Conservation (phyloP, 768 basidiomycete genomes). For the Suillus placidus region DNA sequence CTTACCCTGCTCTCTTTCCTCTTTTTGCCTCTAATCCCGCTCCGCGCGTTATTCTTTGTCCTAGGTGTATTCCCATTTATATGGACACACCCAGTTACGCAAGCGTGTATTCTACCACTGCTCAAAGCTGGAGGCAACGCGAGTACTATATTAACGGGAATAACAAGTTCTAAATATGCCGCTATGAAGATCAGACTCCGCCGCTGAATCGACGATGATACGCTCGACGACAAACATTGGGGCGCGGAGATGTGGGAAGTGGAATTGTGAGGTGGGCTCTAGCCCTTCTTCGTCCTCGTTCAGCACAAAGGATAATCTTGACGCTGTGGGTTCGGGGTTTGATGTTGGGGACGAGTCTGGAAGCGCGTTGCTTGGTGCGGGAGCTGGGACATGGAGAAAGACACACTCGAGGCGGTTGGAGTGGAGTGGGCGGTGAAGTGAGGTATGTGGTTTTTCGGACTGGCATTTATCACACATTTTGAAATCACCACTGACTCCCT, state of each 20-base stretch:
- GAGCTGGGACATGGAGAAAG: conserved; percentile 40
- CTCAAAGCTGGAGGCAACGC: conserved; percentile 18
- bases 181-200: conserved; percentile 21
- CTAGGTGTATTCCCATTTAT: conserved; percentile 31
- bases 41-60: not conserved
- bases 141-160: not conserved
- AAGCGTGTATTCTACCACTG: conserved; percentile 30
- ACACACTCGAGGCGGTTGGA: conserved; percentile 56
- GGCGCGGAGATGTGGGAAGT: conserved; percentile 64
- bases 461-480: not conserved
- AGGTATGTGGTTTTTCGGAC: conserved; percentile 47
- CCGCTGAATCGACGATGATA: conserved; percentile 62
- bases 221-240: conserved; percentile 67
- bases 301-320: not conserved
- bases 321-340: conserved; percentile 9
- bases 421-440: conserved; percentile 58
- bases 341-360: not conserved
- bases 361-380: conserved; percentile 7
- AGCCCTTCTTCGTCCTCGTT: not conserved
- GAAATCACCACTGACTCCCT: conserved; percentile 12
- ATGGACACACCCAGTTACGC: conserved; percentile 53
- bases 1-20: not conserved
- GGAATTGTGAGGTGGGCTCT: conserved; percentile 63
- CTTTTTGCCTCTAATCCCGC: not conserved
- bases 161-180: conserved; percentile 6